phyloP scores from a whole-genome alignment of 306 rosid genomes.

The Quercus alba region DNA sequence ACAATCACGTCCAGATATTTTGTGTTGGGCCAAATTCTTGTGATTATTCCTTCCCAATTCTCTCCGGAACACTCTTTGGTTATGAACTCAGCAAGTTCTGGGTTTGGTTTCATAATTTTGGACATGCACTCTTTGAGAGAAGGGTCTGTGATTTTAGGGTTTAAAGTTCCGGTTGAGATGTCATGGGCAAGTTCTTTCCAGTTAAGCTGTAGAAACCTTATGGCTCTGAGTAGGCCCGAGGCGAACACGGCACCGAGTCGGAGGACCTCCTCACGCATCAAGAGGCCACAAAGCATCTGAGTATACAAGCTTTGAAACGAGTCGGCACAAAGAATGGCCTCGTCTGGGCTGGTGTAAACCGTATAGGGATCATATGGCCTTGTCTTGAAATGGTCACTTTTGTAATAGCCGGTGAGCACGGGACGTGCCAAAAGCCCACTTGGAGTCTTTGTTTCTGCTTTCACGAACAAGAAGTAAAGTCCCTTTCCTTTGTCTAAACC shows the following conservation, averaged over 20 bases:
- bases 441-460: slow-evolving; percentile 74
- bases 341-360: slow-evolving; percentile 81
- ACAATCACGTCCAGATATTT: slow-evolving; percentile 85
- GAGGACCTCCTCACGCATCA: slow-evolving; percentile 75
- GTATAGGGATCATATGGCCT: slow-evolving; percentile 80
- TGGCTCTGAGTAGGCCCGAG: slow-evolving; percentile 89
- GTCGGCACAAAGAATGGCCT: slow-evolving; percentile 67
- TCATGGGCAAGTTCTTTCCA: slow-evolving; percentile 58
- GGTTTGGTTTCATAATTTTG: slow-evolving; percentile 45
- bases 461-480: slow-evolving; percentile 69
- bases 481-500: slow-evolving; percentile 89
- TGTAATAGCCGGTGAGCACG: slow-evolving; percentile 86
- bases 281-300: slow-evolving; percentile 89
- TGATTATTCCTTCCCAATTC: slow-evolving; percentile 73
- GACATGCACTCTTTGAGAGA: slow-evolving; percentile 46
- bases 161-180: slow-evolving; percentile 59
- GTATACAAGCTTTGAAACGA: slow-evolving; percentile 91
- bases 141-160: slow-evolving; percentile 56
- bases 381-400: slow-evolving; percentile 74
- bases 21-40: slow-evolving; percentile 88
- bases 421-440: slow-evolving; percentile 88
- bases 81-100: slow-evolving; percentile 56
- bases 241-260: slow-evolving; percentile 87
- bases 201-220: slow-evolving; percentile 73
- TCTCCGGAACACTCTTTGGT: slow-evolving; percentile 42